Percentiles rank a stretch among this genome's conserved stretches.
phyloP scores from a whole-genome alignment of 306 rosid genomes.

The Rubus idaeus region DNA sequence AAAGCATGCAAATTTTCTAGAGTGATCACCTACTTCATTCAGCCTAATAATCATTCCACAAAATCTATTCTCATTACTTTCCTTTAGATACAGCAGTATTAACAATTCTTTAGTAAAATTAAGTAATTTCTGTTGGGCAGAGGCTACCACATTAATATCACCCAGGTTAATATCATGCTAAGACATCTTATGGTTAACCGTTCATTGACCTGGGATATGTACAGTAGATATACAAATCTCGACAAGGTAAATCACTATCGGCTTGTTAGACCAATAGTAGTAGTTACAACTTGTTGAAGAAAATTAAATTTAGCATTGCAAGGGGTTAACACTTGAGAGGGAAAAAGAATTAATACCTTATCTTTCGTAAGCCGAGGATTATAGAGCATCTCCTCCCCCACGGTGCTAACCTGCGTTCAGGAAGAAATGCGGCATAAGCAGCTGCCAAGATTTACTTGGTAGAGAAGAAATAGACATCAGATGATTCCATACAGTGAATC shows the following conservation, averaged over 20 bases:
- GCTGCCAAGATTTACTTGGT: conserved; percentile 3
- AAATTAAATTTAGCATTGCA: not conserved
- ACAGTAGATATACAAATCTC: not conserved
- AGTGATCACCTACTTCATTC: not conserved
- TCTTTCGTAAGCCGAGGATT: conserved; percentile 80
- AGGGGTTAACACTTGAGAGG: not conserved
- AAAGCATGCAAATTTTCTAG: not conserved
- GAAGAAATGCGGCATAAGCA: conserved; percentile 32
- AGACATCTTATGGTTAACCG: not conserved
- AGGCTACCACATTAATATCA: no score
- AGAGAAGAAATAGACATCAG: conserved; percentile 16
- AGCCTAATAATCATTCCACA: not conserved
- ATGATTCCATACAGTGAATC: conserved; percentile 64
- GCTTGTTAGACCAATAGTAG: not conserved
- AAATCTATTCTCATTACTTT: not conserved
- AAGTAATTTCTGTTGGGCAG: not conserved
- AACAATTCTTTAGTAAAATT: not conserved
- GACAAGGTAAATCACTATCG: not conserved
- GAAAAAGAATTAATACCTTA: conserved; percentile 44
- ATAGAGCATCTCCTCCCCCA: conserved; percentile 72
- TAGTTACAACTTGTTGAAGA: not conserved
- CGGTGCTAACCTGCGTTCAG: conserved; percentile 73
- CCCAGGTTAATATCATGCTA: not conserved
- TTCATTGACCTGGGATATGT: not conserved
- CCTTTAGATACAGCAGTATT: not conserved